These are phyloP conservation scores for Apophysomyces variabilis DNA, from an alignment of 371 early-diverging fungal genomes.

Conservation along the genomic window DNA sequence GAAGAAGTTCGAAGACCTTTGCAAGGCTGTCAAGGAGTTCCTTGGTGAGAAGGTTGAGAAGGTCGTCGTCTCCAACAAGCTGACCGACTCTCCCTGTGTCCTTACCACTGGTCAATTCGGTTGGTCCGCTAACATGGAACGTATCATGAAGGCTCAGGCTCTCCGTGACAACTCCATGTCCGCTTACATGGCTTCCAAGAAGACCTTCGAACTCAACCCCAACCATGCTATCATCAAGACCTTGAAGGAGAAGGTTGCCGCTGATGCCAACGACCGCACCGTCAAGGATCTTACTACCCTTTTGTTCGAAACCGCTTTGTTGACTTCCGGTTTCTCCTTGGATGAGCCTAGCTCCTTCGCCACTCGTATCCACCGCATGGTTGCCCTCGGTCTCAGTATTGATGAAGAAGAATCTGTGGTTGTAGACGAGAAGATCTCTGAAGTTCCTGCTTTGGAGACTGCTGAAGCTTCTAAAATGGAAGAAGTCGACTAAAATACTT, in stretches of 20 bases:
- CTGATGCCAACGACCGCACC: constrained; percentile 96
- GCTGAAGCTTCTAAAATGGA: constrained; percentile 94
- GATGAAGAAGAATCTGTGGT: constrained; percentile 73
- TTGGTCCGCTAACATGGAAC: constrained; percentile 99
- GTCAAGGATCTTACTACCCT: constrained; percentile 95
- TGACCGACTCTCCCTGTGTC: constrained; percentile 96
- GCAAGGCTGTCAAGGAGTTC: constrained; percentile 85
- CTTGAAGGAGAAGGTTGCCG: constrained; percentile 84
- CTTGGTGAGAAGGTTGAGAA: constrained; percentile 99
- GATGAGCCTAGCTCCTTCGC: constrained; percentile 95
- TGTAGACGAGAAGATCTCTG: constrained; percentile 48
- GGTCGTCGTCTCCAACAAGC: constrained; percentile 93
- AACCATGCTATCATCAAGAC: constrained; percentile 91
- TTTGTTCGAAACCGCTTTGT: constrained; percentile 93
- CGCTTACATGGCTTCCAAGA: constrained; percentile 97
- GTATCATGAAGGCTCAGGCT: constrained; percentile 99
- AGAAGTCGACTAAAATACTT: constrained; percentile 85
- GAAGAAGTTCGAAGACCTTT: constrained; percentile 83
- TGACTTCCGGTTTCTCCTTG: constrained; percentile 96
- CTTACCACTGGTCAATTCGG: constrained; percentile 98
- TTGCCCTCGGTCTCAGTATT: constrained; percentile 95
- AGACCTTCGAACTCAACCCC: constrained; percentile 98
- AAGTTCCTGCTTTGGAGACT: constrained; percentile 60
- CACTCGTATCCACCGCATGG: constrained; percentile 97
- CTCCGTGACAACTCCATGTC: constrained; percentile 96